Base-by-base conservation (phyloP, 495 filamentous ascomycete genomes). In the Evansstolkia leycettana region DNA sequence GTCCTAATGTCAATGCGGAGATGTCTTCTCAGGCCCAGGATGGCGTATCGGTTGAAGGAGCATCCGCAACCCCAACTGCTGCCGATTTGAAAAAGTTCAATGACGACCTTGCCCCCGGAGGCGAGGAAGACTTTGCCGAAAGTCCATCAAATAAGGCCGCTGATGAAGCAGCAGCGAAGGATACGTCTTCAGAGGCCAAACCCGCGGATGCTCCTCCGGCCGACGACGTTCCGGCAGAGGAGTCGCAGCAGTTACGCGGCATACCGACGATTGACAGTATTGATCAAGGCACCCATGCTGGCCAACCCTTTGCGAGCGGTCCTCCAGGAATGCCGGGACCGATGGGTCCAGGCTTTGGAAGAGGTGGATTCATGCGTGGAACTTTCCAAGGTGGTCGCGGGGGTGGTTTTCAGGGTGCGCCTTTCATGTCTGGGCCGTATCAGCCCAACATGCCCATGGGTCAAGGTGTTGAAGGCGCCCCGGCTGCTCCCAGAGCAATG, bases 401-500 rank as follows among this genome's bases (percentile, higher is more conserved):
- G 28, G 58, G 56, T 24, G 52, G 50, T 5, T 53, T 51, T 20
- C 50, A 46, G 26, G 51, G 44, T 15, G 31, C 42, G 3, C 42
- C 45, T 8, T 53, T 45, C 28, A 48, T 54, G 36, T 24, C 37
- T 8, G 41, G 43, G 11, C 24, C 45, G 13, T 37, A 40, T 34
- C 50, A 32, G n/a, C 26, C 38, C 4, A 15, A 44, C 19, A 45
- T 46, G 37, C 64, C 64, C 0, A 53, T 55, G 46, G 74, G 73
- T 9, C 60, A 67, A 26, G 78, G 78, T n/a, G 78, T 82, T 29
- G 74, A 70, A 54, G 77, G 78, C 55, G 90, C 90, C 17, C 90
- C 90, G 18, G 90, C 80, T 34, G 90, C 85, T 1, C 90, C 90
- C 2, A 87, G 90, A 57, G 90, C 92, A 12, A 86, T 96, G 78